Percentiles rank a stretch among this genome's conserved stretches.
phyloP scores from a whole-genome alignment of 2,329 filamentous ascomycete species.

The Fusarium mexicanum region DNA sequence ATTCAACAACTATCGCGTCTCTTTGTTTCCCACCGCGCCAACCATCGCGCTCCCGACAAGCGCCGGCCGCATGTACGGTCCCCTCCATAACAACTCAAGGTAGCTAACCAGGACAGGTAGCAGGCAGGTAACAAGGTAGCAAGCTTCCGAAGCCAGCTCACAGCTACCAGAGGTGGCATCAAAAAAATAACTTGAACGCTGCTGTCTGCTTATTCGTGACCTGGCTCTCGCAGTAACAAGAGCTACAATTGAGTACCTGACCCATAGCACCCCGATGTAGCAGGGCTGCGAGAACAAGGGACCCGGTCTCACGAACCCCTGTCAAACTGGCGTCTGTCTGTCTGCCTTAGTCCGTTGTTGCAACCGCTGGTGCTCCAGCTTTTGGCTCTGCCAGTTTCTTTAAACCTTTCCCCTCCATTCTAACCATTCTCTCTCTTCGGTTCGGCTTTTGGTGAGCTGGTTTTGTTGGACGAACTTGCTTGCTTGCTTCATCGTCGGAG shows the following conservation, averaged over 20 bases:
- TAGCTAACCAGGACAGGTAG: conserved; percentile 5
- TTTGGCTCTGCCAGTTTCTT: conserved; percentile 41
- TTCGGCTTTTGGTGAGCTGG: conserved; percentile 35
- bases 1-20: conserved; percentile 28
- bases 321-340: conserved; percentile 38
- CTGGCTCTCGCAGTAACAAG: conserved; percentile 20
- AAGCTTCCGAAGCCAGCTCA: conserved; percentile 25
- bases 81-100: conserved; percentile 25
- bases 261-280: conserved; percentile 34
- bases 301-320: conserved; percentile 37
- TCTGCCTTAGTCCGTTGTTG: conserved; percentile 41
- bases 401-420: conserved; percentile 48
- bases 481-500: conserved; percentile 23
- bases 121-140: conserved; percentile 10
- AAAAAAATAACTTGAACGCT: conserved; percentile 24
- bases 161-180: conserved; percentile 31
- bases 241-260: conserved; percentile 23
- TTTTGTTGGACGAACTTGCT: conserved; percentile 17
- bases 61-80: conserved; percentile 41
- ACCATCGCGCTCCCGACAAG: conserved; percentile 41
- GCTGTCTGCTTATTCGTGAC: conserved; percentile 22
- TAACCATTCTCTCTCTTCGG: conserved; percentile 27
- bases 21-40: conserved; percentile 36
- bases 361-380: conserved; percentile 41
- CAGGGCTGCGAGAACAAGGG: conserved; percentile 37